phyloP scores from a whole-genome alignment of 2,329 filamentous ascomycete species.

The Corynespora cassiicola region DNA sequence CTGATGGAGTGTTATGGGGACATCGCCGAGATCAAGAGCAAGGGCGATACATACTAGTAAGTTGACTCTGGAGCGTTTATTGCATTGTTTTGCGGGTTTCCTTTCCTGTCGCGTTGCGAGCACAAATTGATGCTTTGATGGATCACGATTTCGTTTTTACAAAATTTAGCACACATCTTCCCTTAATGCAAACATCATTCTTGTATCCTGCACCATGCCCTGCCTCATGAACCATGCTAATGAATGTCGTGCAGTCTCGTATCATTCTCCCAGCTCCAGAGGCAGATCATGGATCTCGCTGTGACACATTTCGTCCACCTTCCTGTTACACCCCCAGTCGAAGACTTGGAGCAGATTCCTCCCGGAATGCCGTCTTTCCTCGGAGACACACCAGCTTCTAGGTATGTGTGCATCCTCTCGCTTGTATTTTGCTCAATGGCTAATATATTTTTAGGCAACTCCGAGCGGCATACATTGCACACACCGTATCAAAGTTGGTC shows the following conservation, averaged over 20 bases:
- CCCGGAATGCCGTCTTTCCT: constrained; percentile 61
- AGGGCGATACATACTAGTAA: constrained; percentile 54
- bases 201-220: constrained; percentile 13
- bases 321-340: constrained; percentile 57
- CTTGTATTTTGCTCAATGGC: constrained; percentile 4
- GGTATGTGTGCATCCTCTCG: constrained; percentile 23
- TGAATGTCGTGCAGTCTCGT: constrained; percentile 49
- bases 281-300: constrained; percentile 59
- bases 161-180: constrained; percentile 13
- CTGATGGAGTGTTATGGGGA: constrained; percentile 51
- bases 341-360: constrained; percentile 59
- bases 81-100: constrained; percentile 10
- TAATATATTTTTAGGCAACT: constrained; percentile 47
- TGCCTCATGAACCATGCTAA: constrained; percentile 23
- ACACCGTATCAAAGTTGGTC: constrained; percentile 63
- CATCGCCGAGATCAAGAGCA: constrained; percentile 51
- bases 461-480: constrained; percentile 61
- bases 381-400: constrained; percentile 58
- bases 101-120: constrained; percentile 1
- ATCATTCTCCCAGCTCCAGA: constrained; percentile 59
- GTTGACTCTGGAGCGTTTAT: constrained; percentile 34
- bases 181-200: constrained; percentile 35
- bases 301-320: constrained; percentile 60
- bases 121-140: constrained; percentile 20
- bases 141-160: constrained; percentile 11